These are phyloP conservation scores for Tetraselmis striata DNA, from an alignment of 139 green algal genomes.

Conservation along the genomic window DNA sequence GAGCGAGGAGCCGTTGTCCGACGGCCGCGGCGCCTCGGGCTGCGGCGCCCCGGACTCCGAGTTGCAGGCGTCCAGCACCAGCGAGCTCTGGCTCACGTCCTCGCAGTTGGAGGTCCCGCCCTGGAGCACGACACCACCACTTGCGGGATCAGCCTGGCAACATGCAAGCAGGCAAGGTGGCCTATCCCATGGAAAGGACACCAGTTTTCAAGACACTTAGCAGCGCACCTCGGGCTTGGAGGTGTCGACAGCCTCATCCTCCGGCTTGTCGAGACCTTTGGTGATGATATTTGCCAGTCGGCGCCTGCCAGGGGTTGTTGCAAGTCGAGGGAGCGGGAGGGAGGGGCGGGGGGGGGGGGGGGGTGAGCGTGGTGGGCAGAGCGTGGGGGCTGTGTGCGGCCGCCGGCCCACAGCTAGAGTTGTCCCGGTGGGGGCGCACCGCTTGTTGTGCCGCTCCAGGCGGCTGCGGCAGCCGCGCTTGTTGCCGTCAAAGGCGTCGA, in stretches of 20 bases:
- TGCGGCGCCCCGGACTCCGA: neutral
- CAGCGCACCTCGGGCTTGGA: neutral
- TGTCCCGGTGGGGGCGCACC: too few relatives aligned
- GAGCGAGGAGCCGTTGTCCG: neutral
- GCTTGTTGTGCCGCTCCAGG: slow-evolving; percentile 59
- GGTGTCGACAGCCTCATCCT: neutral
- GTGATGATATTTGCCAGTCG: neutral
- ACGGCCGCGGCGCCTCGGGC: neutral
- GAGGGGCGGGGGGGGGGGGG: too few relatives aligned
- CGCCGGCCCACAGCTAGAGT: too few relatives aligned
- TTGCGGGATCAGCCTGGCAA: too few relatives aligned
- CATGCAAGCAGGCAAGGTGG: too few relatives aligned
- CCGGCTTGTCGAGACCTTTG: neutral
- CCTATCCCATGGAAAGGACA: too few relatives aligned
- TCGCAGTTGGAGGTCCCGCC: neutral
- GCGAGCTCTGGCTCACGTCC: neutral
- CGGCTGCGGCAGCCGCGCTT: slow-evolving; percentile 33
- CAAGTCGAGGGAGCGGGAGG: too few relatives aligned
- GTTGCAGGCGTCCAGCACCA: neutral
- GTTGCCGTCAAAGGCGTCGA: slow-evolving; percentile 34
- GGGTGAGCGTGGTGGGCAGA: too few relatives aligned
- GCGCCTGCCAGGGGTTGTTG: neutral
- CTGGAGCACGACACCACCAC: too few relatives aligned
- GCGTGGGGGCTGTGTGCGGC: too few relatives aligned
- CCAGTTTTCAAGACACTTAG: too few relatives aligned